Percentiles rank a stretch among this genome's conserved stretches.
These are phyloP conservation scores for Neurospora sublineolata DNA, from an alignment of 495 filamentous ascomycete species.

Conservation along the genomic window DNA sequence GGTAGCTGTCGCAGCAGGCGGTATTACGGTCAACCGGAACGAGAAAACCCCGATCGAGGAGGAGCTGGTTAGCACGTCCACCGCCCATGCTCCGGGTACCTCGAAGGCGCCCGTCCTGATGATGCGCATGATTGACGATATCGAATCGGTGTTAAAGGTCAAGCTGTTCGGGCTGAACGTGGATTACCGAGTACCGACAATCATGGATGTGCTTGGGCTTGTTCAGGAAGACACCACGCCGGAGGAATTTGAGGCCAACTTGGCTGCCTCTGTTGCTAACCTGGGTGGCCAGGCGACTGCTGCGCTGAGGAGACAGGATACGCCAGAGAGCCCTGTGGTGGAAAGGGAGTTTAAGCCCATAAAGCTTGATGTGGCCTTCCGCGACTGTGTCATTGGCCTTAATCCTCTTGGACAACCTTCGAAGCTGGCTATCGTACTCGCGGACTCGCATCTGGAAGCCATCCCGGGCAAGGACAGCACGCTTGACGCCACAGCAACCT, in stretches of 20 bases:
- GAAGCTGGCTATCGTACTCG: constrained; percentile 66
- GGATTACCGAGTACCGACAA: constrained; percentile 74
- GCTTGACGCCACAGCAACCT: constrained; percentile 47
- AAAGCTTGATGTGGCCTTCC: constrained; percentile 60
- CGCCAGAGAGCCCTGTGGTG: background rate
- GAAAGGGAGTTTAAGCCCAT: constrained; percentile 30
- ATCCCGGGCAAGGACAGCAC: constrained; percentile 48
- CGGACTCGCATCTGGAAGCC: constrained; percentile 57
- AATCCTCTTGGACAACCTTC: constrained; percentile 68
- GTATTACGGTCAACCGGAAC: constrained; percentile 50
- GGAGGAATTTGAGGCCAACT: constrained; percentile 60
- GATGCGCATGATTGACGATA: constrained; percentile 81
- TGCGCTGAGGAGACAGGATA: constrained; percentile 25
- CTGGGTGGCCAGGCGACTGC: constrained; percentile 49
- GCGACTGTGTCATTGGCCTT: constrained; percentile 72
- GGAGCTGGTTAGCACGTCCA: constrained; percentile 44
- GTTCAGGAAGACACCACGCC: constrained; percentile 49
- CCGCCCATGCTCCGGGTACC: constrained; percentile 18
- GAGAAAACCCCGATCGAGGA: constrained; percentile 46
- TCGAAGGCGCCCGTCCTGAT: constrained; percentile 40
- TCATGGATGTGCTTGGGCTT: constrained; percentile 67
- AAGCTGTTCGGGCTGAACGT: constrained; percentile 69
- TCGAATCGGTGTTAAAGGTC: constrained; percentile 80
- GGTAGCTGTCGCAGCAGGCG: constrained; percentile 58
- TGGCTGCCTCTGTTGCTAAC: constrained; percentile 70